These are phyloP conservation scores for Herpetomonas tarakana DNA, from an alignment of 208 protist genomes.

Conservation along the genomic window DNA sequence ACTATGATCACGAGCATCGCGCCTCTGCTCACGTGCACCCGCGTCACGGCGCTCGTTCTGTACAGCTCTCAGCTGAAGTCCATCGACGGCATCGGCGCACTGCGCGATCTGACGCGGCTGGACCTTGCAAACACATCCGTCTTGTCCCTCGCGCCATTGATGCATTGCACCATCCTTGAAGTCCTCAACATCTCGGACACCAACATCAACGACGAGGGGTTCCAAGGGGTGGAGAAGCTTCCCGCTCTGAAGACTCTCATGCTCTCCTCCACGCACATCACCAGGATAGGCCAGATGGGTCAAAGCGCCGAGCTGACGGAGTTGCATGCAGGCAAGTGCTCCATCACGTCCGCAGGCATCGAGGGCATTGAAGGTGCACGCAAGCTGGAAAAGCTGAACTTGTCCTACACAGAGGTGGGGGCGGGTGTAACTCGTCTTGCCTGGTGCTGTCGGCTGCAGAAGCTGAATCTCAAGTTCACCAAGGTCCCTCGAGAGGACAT, in stretches of 20 bases:
- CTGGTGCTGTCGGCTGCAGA: slow-evolving; percentile 13
- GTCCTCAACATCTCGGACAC: slow-evolving; percentile 30
- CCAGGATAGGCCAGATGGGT: slow-evolving; percentile 18
- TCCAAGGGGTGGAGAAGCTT: slow-evolving; percentile 11
- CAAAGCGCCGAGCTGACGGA: slow-evolving; percentile 23
- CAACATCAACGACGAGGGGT: slow-evolving; percentile 18
- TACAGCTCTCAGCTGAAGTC: slow-evolving; percentile 21
- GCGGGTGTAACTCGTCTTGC: slow-evolving; percentile 6
- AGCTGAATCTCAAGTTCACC: slow-evolving; percentile 31
- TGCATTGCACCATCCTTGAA: slow-evolving; percentile 17
- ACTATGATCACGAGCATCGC: slow-evolving; percentile 16
- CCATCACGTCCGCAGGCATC: slow-evolving; percentile 22
- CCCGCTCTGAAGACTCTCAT: slow-evolving; percentile 14
- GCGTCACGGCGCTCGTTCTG: slow-evolving; percentile 11
- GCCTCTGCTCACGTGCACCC: slow-evolving; percentile 17
- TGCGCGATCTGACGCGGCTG: slow-evolving; percentile 16
- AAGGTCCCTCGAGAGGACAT: slow-evolving; percentile 18
- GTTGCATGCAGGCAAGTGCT: slow-evolving; percentile 19
- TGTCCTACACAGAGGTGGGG: slow-evolving; percentile 24
- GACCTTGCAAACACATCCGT: slow-evolving; percentile 28
- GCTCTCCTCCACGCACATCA: slow-evolving; percentile 23
- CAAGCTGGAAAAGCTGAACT: slow-evolving; percentile 23
- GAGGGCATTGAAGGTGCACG: slow-evolving; percentile 17
- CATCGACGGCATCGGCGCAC: slow-evolving; percentile 16
- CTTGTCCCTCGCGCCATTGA: slow-evolving; percentile 8